Percentiles rank a stretch among this genome's conserved stretches.
Evolutionary conservation across 2,329 filamentous ascomycete species (phyloP).

Genomic region (Zalaria sp.): DNA sequence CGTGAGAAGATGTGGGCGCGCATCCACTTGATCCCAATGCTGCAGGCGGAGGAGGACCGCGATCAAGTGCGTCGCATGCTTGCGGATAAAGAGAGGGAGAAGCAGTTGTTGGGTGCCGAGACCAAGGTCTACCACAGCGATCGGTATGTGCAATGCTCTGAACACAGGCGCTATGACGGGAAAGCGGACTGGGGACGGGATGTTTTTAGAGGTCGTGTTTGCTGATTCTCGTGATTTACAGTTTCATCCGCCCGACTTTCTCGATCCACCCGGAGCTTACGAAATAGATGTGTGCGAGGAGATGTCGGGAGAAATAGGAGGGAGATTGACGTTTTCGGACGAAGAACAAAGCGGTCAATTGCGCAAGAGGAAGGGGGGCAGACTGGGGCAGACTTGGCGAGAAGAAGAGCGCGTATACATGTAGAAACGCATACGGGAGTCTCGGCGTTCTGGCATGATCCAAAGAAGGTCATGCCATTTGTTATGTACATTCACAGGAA

Average conservation of each 20-base stretch:
- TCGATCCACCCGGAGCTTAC: constrained; percentile 53
- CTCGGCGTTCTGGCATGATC: no score
- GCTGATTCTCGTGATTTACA: constrained; percentile 19
- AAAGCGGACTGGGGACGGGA: constrained; percentile 2
- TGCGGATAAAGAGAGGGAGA: constrained; percentile 80
- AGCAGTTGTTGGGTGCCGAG: constrained; percentile 74
- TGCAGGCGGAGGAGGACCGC: constrained; percentile 93
- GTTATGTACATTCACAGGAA: no score
- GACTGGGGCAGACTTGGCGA: no score
- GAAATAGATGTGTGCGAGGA: constrained; percentile 28
- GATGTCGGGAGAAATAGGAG: no score
- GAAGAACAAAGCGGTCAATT: no score
- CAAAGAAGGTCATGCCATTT: no score
- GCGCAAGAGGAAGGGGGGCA: no score
- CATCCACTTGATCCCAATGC: constrained; percentile 82
- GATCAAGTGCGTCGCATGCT: constrained; percentile 79
- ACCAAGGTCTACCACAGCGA: constrained; percentile 79
- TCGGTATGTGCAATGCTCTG: constrained; percentile 44
- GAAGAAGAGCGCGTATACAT: no score
- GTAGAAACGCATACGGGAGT: no score
- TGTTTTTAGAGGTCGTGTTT: constrained; percentile 1
- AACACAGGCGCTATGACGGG: neutral
- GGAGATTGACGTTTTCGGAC: no score
- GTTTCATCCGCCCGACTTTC: constrained; percentile 72
- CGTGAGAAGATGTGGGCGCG: constrained; percentile 98